Evolutionary conservation across 148 eudicot species (phyloP), one percentile per base, ranked within the genome.

Genomic region (Spergularia bocconei): DNA sequence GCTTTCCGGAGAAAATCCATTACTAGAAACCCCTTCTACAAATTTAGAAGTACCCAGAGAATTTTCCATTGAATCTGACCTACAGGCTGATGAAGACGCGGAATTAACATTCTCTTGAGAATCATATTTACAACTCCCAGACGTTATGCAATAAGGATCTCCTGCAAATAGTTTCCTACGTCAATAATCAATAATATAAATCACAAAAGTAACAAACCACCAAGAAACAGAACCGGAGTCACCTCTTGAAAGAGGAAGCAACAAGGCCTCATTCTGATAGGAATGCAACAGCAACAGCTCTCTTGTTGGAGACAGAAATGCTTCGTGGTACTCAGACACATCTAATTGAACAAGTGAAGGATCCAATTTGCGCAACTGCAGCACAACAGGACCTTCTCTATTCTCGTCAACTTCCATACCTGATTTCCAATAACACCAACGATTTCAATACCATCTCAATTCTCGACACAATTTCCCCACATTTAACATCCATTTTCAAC

Each of bases 301-400:
- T 82, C 90, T 85, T 5, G 93, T 85, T 1, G 98, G 98, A 72
- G 98, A 92, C 62, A 95, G 80, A 78, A 90, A 95, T 67, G 91
- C 98, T 85, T 95, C 96, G 15, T 79, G 79, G 77, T 86, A 95
- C 79, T 88, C 87, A 21, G 90, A 85, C 41, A 86, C 72, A 69
- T 87, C 82, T 25, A 81, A 67, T 70, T 77, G 79, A 55, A 84
- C 52, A 70, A 69, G 82, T 48, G 92, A 83, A 48, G 89, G 71
- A 63, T 83, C 89, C 96, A 91, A 92, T 79, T 88, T 90, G 74
- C 84, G 89, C 90, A 95, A 73, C 88, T 90, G 91, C 82, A 95
- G 83, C 75, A 95, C 80, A 55, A 85, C 85, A 58, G 89, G 93
- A 68, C 84, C 86, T 76, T 88, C 89, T 54, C 72, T 82, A 75